Evolutionary conservation across 2,329 filamentous ascomycete species (phyloP), one percentile per base, ranked within the genome.

Genomic region (Phyllosticta paracitricarpa): DNA sequence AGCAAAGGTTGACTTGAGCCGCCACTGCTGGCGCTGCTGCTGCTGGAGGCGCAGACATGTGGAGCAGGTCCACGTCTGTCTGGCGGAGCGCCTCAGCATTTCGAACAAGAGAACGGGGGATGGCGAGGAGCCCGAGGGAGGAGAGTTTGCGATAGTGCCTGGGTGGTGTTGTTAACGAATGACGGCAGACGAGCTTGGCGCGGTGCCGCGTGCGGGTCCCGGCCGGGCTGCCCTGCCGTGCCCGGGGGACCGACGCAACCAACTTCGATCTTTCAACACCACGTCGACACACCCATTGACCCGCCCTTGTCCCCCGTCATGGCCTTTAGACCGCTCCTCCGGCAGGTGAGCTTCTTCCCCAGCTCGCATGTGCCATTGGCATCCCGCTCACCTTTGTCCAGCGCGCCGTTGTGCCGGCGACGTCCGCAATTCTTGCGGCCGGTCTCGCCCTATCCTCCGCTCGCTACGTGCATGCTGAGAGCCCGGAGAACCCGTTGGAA

Each of bases 1-100:
- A 30, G 28, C 73, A 54, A 53, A 48, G 59, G 59, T 57, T 19
- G 52, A 25, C 52, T 54, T 54, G 40, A 48, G 40, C 40, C 40
- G 25, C 24, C 54, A 33, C n/a, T 33, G 25, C 12, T 24, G 77
- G 79, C 76, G 69, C 75, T 76, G 76, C 67, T 67, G 68, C 56
- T 70, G 71, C 54, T 67, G 68, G 26, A 66, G 63, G 28, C 69
- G 72, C 26, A 83, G 76, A 73, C 86, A 89, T 73, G 73, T 77
- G 60, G 82, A 78, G 75, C 85, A 88, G 66, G 85, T 80, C 85
- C 85, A 87, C 64, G 81, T 75, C 72, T 76, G 78, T 62, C 67
- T 66, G 60, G 64, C 64, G n/a, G 76, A 63, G 59, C 73, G 70
- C 66, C 75, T 75, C 63, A 79, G 68, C 77, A 79, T 79, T 40